Evolutionary conservation across 768 basidiomycete species (phyloP), one percentile per base, ranked within the genome.

Genomic region (Pleurotus giganteus): DNA sequence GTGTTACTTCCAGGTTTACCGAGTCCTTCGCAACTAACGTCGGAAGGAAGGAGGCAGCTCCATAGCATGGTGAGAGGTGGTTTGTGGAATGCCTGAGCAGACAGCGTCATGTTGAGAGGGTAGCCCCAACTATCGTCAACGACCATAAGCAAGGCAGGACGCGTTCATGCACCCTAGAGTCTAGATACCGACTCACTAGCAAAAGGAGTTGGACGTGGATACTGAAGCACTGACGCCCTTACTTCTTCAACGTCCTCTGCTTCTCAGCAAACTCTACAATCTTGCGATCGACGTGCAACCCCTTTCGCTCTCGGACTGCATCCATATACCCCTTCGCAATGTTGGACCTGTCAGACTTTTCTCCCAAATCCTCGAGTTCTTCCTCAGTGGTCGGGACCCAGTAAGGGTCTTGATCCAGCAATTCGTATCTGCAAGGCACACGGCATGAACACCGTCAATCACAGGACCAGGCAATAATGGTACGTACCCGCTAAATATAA

Each of bases 301-400:
- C 97, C 65, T 98, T 98, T 24, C 96, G 78, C 61, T 88, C 89
- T 61, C 96, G 80, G 27, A 98, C 96, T 0, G 70, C 77, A 60
- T 98, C 94, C 85, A 97, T 88, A 61, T 98, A 98, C 15, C 74
- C 81, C 63, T 94, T 94, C 0, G 96, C 97, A n/a, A 98, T 74
- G 69, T 99, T 99, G 9, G 83, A 81, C 49, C 91, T 77, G 66
- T 98, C 97, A 0, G 96, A 87, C 69, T 98, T 98, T 68, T 96
- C 94, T 43, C 97, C 97, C 8, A 99, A 75, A 67, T 98, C 96
- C 67, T 98, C 96, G 36, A 98, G 74, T 60, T 98, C 96, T 65
- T 97, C 95, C 63, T 94, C 91, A 0, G 96, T 98, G 15, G 93
- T 94, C 0, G 95, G 95, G 2, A 97, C 94, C 95, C 95, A 98